Evolutionary conservation across 129 eudicot species (phyloP), one percentile per base, ranked within the genome.

Genomic region (Daucus carota): DNA sequence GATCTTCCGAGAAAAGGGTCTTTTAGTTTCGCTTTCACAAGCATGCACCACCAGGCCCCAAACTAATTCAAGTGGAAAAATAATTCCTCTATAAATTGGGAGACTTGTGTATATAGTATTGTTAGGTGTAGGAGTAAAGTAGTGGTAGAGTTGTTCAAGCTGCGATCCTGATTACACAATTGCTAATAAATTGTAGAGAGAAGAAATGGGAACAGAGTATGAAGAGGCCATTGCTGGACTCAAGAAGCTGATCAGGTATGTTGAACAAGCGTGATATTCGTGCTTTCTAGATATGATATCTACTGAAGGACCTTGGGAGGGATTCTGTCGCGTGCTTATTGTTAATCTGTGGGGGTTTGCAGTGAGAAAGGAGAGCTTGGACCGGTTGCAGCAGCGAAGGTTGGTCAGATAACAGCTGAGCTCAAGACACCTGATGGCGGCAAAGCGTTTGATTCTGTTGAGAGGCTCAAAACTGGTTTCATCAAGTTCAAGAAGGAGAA

Each of bases 351-450:
- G 41, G 72, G 28, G 31, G 22, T 3, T 20, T 24, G 59, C 91
- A 94, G 98, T 77, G 97, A 94, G 85, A 86, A 75, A 78, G 98
- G 85, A 17, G 98, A 94, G 62, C 80, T 94, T 29, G 93, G 85
- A 76, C 89, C 90, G 10, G 92, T 84, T 46, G 96, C 97, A 1
- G 96, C 98, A 11, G 88, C 92, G 22, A 91, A 84, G 83, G 76
- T 91, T 54, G 90, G 84, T 40, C 83, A 87, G 46, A 89, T 94
- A 47, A 91, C 88, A 12, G 97, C 98, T 17, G 86, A 90, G 70
- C 76, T 84, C 69, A 41, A 80, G 80, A 59, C 90, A 72, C 71
- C 96, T 3, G 84, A 73, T 33, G 40, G 70, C 40, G 75, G 80
- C 66, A 73, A 52, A 43, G n/a, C 91, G 6, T 82, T 83, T 33